Evolutionary conservation across 441 rosid genomes (phyloP).

Genomic region (Gossypium schwendimanii): DNA sequence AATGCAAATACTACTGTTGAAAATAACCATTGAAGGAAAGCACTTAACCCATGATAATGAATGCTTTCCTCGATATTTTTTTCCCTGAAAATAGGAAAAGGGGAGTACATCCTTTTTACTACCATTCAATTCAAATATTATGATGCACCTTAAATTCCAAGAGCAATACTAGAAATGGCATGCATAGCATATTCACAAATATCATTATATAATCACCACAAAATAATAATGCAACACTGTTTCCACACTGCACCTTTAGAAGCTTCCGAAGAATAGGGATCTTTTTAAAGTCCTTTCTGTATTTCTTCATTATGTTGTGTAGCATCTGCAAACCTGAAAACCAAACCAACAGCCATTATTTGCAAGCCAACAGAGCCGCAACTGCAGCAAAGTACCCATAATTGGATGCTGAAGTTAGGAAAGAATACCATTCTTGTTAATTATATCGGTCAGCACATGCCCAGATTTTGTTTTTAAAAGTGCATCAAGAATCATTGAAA

Average conservation of each 20-base stretch:
- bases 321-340: conserved; percentile 87
- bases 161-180: neutral
- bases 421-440: conserved; percentile 83
- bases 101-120: neutral
- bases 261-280: conserved; percentile 95
- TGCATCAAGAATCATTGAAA: conserved; percentile 98
- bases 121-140: neutral
- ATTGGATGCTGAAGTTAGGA: conserved; percentile 16
- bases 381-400: neutral
- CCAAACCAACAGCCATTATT: conserved; percentile 13
- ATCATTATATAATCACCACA: neutral
- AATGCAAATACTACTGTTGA: neutral
- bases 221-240: neutral
- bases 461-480: conserved; percentile 88
- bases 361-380: conserved; percentile 7
- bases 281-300: conserved; percentile 85
- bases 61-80: neutral
- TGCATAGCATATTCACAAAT: conserved; percentile 8
- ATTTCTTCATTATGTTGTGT: conserved; percentile 92
- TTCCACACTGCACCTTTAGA: conserved; percentile 61
- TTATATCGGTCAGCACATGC: conserved; percentile 65
- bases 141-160: neutral
- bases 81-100: neutral
- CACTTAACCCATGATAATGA: neutral
- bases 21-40: neutral